phyloP scores from a whole-genome alignment of 192 early-diverging fungal species.

The Pecoramyces ruminantium region DNA sequence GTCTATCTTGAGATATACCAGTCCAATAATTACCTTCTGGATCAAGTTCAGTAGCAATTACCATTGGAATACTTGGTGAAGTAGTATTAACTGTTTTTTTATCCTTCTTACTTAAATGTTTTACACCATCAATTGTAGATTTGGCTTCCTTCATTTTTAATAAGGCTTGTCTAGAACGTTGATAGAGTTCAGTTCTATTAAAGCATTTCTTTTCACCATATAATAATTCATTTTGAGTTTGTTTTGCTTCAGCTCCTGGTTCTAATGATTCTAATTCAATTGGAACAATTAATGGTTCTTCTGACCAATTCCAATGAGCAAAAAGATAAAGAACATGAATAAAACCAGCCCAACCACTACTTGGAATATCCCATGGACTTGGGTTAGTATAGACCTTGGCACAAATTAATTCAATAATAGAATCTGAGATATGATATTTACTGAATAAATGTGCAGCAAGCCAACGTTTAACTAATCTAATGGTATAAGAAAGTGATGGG shows the following conservation, averaged over 20 bases:
- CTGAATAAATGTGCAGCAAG: conserved; percentile 59
- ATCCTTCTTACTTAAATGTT: background rate
- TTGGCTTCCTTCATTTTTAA: background rate
- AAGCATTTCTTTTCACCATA: background rate
- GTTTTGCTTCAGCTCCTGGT: background rate
- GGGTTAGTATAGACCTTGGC: conserved; percentile 53
- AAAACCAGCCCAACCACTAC: conserved; percentile 54
- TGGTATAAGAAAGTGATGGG: conserved; percentile 57
- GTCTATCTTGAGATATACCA: conserved; percentile 10
- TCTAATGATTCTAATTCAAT: conserved; percentile 29
- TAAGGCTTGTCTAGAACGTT: background rate
- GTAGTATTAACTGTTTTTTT: background rate
- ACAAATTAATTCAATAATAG: conserved; percentile 60
- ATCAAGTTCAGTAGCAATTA: conserved; percentile 49
- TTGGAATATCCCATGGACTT: conserved; percentile 33
- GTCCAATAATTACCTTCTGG: conserved; percentile 39
- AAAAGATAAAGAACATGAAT: conserved; percentile 56
- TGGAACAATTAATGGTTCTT: conserved; percentile 65
- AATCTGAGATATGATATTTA: conserved; percentile 45
- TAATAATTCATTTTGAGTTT: background rate
- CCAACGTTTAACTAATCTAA: conserved; percentile 84
- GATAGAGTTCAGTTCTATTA: background rate
- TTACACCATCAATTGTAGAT: background rate
- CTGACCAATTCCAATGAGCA: conserved; percentile 54
- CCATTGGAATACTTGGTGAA: conserved; percentile 30